Base-by-base conservation (phyloP, 345 rosid genomes). In the Brassica rapa region DNA sequence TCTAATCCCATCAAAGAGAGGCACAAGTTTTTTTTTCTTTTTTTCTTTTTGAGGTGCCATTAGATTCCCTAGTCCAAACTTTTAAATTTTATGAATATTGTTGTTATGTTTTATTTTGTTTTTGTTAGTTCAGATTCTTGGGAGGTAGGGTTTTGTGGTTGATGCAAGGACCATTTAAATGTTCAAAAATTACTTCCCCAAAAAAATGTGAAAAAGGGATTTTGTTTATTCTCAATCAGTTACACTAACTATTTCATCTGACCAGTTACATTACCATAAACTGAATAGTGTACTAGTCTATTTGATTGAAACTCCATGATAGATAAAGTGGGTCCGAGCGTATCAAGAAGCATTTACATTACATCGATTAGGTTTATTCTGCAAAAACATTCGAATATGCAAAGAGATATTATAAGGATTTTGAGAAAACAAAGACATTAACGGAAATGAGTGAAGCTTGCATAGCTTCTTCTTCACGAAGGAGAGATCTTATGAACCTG, bases 1-100 rank as follows among this genome's bases (percentile, higher is more conserved):
- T 74, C 79, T 46, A 73, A 51, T 73, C 78, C 57, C 51, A 35
- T 73, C 14, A 53, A 68, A 62, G 49, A 68, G 75, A 74, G 61
- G 19, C 65, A 51, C 9, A 51, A 62, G 65, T n/a, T 67, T 53
- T n/a, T 16, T 60, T 56, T 56, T 21, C 3, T 8, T 56, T 23
- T 59, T 25, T 33, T 14, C 2, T 60, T 57, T 46, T 66, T 60
- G 64, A 33, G 73, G 8, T 69, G 70, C 64, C 33, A 35, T 14
- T 32, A 72, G 57, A 51, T 55, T 73, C 55, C 60, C 8, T 27
- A 32, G 71, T 62, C 19, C 33, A 69, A 62, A 49, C 32, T n/a
- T 73, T 25, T 23, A 2, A 16, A 30, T 41, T 62, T 74, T n/a
- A 55, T 64, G 76, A 59, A 56, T 68, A 43, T 41, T 75, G 69